Conservation (phyloP, 805 yeast genomes). For the Pichia ethanolica region DNA sequence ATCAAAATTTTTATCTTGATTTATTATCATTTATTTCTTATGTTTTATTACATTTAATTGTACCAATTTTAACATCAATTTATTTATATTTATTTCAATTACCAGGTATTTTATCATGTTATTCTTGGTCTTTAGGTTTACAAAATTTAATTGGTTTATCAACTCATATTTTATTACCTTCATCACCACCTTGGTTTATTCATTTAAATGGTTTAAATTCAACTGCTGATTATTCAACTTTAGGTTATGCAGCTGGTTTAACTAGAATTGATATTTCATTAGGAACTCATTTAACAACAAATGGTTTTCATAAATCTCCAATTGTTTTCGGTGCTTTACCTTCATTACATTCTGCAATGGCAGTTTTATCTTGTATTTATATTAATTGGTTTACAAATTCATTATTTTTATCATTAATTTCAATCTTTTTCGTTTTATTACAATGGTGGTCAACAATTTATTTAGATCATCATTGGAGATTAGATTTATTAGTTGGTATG, state of each 20-base stretch:
- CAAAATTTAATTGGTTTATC: conserved; percentile 54
- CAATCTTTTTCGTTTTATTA: conserved; percentile 37
- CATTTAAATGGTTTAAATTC: conserved; percentile 50
- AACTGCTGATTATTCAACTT: conserved; percentile 51
- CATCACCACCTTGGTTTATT: conserved; percentile 71
- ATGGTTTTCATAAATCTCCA: conserved; percentile 61
- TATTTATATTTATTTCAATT: conserved; percentile 61
- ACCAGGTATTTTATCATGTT: conserved; percentile 52
- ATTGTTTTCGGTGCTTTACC: conserved; percentile 75
- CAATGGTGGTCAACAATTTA: conserved; percentile 78
- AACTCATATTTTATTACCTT: conserved; percentile 58
- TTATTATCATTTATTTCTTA: conserved; percentile 55
- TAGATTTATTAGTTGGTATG: conserved; percentile 52
- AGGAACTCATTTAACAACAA: conserved; percentile 52
- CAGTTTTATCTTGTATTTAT: conserved; percentile 41
- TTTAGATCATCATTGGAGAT: conserved; percentile 64
- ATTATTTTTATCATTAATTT: conserved; percentile 29
- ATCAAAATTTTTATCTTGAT: conserved; percentile 40
- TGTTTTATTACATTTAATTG: conserved; percentile 52
- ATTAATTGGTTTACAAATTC: conserved; percentile 34
- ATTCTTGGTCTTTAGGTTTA: conserved; percentile 46
- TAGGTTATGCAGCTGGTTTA: conserved; percentile 66
- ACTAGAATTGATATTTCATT: conserved; percentile 56
- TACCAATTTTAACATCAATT: conserved; percentile 53
- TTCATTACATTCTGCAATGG: conserved; percentile 62